Percentiles rank a stretch among this genome's conserved stretches.
These are phyloP conservation scores for Diaporthe citri DNA, from an alignment of 2,329 filamentous ascomycete genomes.

Conservation along the genomic window DNA sequence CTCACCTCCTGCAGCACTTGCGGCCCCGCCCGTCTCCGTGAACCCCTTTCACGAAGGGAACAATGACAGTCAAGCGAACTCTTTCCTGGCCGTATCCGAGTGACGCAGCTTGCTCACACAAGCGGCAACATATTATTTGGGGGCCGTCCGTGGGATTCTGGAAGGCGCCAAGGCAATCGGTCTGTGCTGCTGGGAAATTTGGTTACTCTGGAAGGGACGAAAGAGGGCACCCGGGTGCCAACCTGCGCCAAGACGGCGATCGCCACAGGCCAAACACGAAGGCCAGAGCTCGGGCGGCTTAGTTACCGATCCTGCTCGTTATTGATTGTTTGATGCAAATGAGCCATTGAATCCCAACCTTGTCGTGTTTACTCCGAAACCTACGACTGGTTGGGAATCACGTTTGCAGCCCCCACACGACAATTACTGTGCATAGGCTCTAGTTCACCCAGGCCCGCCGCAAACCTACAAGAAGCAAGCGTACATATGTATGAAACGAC, in stretches of 20 bases:
- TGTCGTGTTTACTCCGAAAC: neutral
- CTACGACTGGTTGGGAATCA: neutral
- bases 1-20: neutral
- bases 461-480: too few species aligned
- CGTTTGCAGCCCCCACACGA: neutral
- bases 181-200: constrained; percentile 4
- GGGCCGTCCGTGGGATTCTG: neutral
- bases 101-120: neutral
- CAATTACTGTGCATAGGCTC: neutral
- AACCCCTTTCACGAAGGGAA: neutral
- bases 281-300: neutral
- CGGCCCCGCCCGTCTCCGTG: neutral
- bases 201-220: neutral
- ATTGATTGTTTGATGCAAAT: neutral
- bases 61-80: neutral
- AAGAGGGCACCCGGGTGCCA: neutral
- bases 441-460: neutral
- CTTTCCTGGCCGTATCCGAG: neutral
- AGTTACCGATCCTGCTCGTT: neutral
- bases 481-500: neutral
- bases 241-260: neutral
- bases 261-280: neutral
- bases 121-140: neutral
- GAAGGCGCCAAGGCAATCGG: neutral
- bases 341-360: neutral